Evolutionary conservation across 352 stramenopile species (phyloP), one percentile per base, ranked within the genome.

Genomic region (Vaucheria bursata): DNA sequence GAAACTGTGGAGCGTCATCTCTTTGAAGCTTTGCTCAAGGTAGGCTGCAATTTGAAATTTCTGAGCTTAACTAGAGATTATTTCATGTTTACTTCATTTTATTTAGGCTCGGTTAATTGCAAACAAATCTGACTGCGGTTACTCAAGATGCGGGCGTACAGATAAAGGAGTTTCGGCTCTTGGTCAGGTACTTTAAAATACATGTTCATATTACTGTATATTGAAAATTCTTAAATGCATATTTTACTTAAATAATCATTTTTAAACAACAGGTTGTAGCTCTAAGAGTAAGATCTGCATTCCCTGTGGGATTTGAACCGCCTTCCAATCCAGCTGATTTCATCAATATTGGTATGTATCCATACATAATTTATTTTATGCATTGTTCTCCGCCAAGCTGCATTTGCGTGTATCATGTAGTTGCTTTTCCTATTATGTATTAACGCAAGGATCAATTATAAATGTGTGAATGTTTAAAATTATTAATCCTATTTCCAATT

Each of bases 111-210:
- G 69, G 70, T 74, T 85, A 18, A 73, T 85, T 6, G 53, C 75
- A 6, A 69, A 71, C 50, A 74, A 78, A 45, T 34, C 71, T 6
- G 65, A 69, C 18, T 66, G 64, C 6, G 59, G 68, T 6, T 99
- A 98, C 87, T 97, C 91, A 6, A 89, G 95, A 34, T 99, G 95
- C 79, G 96, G 96, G 1, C 89, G 96, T 33, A 99, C 96, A 0
- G 96, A 99, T 84, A 90, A 90, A 59, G 95, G 95, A 25, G 96
- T 99, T 1, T 89, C 85, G 83, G 88, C 92, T 0, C 80, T 89
- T 25, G 88, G 90, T 39, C 91, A 97, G 86, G 89, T 95, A 39
- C 75, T 72, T 70, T 31, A n/a, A n/a, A n/a, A n/a, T n/a, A n/a
- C n/a, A n/a, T n/a, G n/a, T n/a, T n/a, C n/a, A n/a, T n/a, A n/a